Conservation (phyloP, 2,329 filamentous ascomycete species). For the Sarocladiaceae sp. region DNA sequence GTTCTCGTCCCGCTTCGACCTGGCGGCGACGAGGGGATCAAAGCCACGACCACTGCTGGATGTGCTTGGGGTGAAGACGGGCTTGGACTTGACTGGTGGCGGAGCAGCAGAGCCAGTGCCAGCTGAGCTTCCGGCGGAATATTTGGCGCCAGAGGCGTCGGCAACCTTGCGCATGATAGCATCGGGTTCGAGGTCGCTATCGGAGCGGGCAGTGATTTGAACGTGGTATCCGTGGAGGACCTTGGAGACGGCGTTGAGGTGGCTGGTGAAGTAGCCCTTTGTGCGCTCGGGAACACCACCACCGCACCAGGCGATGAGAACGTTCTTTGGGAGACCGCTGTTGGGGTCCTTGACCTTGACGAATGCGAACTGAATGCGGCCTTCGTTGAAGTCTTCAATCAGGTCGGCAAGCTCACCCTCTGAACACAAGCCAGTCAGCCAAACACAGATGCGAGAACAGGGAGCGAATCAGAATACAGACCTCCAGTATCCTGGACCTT, state of each 20-base stretch:
- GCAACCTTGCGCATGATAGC: constrained; percentile 87
- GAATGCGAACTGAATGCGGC: constrained; percentile 93
- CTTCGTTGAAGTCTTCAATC: constrained; percentile 94
- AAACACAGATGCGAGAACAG: neutral
- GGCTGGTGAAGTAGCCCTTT: constrained; percentile 97
- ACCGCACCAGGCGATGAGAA: constrained; percentile 93
- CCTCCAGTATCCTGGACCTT: constrained; percentile 91
- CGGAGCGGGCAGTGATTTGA: constrained; percentile 90
- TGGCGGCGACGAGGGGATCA: constrained; percentile 62
- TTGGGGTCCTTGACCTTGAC: constrained; percentile 96
- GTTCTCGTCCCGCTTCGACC: constrained; percentile 52
- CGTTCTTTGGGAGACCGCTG: constrained; percentile 78
- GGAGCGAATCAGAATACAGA: constrained; percentile 37
- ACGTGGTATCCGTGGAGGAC: constrained; percentile 96
- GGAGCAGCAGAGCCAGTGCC: constrained; percentile 47
- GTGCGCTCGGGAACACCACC: constrained; percentile 97
- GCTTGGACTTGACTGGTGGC: constrained; percentile 77
- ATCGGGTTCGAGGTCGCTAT: constrained; percentile 81
- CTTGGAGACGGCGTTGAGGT: constrained; percentile 82
- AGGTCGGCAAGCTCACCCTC: constrained; percentile 88
- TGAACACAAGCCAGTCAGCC: constrained; percentile 29
- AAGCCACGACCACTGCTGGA: constrained; percentile 43
- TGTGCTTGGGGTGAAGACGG: constrained; percentile 76
- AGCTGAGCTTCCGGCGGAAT: constrained; percentile 62
- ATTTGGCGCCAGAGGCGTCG: constrained; percentile 92